Evolutionary conservation across 805 yeast species (phyloP), one percentile per base, ranked within the genome.

Genomic region (Isabelozyma gotoi): DNA sequence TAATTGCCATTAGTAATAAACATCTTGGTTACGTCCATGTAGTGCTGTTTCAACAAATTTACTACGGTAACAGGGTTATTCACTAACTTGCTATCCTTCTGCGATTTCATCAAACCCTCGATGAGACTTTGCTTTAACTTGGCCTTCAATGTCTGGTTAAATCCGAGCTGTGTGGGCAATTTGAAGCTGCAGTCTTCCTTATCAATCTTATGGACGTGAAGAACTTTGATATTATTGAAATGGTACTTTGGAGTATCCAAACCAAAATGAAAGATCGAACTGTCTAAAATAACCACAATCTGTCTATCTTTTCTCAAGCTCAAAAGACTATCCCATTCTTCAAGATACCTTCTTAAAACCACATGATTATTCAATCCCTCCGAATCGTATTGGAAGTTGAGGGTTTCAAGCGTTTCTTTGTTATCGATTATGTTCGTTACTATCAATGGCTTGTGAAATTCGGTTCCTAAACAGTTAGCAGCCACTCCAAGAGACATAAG

Each of bases 381-480:
- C 3, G 49, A 47, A 10, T 54, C 53, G 41, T 50, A 52, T 36
- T 46, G 48, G 17, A 46, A 51, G 31, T 43, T 41, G 16, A 16
- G 7, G 7, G 18, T 7, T 15, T 14, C 14, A 14, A 36, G 20
- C 8, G 20, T 20, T 2, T 24, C 31, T 11, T 11, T 10, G 18
- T 35, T 33, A 17, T 27, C 38, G 3, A 20, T 8, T 14, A 55
- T 38, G 38, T 57, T 57, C 14, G 56, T 38, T 1, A 60, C 46
- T 4, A 60, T 48, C 20, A 56, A 39, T 1, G 65, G 66, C n/a
- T 49, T 44, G 14, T 55, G 48, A 19, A 62, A 54, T 24, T 53
- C 49, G 6, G 56, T 37, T 14, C 57, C 59, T 8, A 45, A 36
- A 5, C 55, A 40, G 44, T 60, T 63, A 2, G 60, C 59, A 7